Evolutionary conservation across 805 yeast genomes (phyloP).

Genomic region (Candida tammaniensis): DNA sequence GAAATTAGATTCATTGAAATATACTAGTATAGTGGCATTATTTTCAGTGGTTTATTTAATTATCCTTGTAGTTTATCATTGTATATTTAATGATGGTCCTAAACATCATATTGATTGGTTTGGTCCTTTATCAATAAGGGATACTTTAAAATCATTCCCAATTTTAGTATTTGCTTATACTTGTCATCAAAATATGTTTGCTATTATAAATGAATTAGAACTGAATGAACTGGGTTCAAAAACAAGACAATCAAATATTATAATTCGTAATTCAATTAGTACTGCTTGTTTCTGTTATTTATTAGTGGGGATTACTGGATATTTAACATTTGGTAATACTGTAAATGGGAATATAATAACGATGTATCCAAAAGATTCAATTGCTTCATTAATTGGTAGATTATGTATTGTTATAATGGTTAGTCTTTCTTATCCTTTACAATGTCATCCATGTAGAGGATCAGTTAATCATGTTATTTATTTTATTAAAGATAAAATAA

Average conservation of each 20-base stretch:
- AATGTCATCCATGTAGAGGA: constrained; percentile 79
- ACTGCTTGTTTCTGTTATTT: constrained; percentile 58
- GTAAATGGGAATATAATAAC: constrained; percentile 67
- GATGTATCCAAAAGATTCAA: constrained; percentile 56
- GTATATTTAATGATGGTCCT: constrained; percentile 28
- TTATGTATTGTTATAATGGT: constrained; percentile 69
- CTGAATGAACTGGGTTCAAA: constrained; percentile 36
- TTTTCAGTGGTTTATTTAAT: constrained; percentile 63
- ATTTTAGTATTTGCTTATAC: constrained; percentile 78
- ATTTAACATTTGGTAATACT: constrained; percentile 67
- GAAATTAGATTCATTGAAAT: constrained; percentile 65
- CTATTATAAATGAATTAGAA: constrained; percentile 66
- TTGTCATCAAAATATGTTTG: constrained; percentile 78
- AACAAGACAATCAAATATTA: constrained; percentile 47
- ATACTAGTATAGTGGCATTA: constrained; percentile 69
- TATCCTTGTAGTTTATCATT: constrained; percentile 50
- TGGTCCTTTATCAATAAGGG: constrained; percentile 41
- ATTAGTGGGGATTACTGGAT: constrained; percentile 66
- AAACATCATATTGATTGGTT: constrained; percentile 21
- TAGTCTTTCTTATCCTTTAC: constrained; percentile 70
- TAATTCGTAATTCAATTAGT: constrained; percentile 51
- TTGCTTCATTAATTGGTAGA: constrained; percentile 53
- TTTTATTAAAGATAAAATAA: constrained; percentile 9
- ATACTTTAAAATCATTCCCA: constrained; percentile 60
- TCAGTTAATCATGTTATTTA: constrained; percentile 60